Evolutionary conservation across 495 filamentous ascomycete genomes (phyloP).

Genomic region (Cudoniella acicularis): DNA sequence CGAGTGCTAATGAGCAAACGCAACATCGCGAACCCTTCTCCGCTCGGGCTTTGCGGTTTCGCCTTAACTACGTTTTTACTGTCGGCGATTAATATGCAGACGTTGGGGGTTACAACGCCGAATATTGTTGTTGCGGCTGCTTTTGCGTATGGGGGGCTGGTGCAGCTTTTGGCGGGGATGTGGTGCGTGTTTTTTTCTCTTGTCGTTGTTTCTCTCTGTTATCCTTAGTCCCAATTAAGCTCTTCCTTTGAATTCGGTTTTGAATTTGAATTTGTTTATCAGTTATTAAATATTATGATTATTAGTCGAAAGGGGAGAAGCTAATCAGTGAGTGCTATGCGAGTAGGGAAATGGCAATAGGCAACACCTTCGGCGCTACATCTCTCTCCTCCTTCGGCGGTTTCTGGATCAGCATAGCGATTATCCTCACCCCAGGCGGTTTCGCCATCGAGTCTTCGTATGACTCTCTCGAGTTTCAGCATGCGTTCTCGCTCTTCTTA

Average conservation of each 20-base stretch:
- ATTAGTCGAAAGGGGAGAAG: too few relatives aligned
- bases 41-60: constrained; percentile 80
- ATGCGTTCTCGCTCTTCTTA: background rate
- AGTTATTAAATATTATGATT: background rate
- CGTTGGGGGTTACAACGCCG: constrained; percentile 53
- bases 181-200: constrained; percentile 60
- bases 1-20: background rate
- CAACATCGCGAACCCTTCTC: constrained; percentile 85
- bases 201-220: too few relatives aligned
- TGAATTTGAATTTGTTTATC: background rate
- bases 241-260: background rate
- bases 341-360: constrained; percentile 92
- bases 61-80: constrained; percentile 92
- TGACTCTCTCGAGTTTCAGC: background rate
- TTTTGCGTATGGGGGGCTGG: constrained; percentile 13
- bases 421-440: constrained; percentile 71
- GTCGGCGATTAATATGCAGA: constrained; percentile 71
- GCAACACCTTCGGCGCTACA: constrained; percentile 97
- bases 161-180: constrained; percentile 92
- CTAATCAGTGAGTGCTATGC: too few relatives aligned
- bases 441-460: background rate
- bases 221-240: too few relatives aligned
- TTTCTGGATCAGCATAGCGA: constrained; percentile 92
- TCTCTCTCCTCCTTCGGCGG: constrained; percentile 95
- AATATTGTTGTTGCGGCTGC: constrained; percentile 56